These are phyloP conservation scores for Pichia thaimueangensis DNA, from an alignment of 805 yeast species.

Conservation along the genomic window DNA sequence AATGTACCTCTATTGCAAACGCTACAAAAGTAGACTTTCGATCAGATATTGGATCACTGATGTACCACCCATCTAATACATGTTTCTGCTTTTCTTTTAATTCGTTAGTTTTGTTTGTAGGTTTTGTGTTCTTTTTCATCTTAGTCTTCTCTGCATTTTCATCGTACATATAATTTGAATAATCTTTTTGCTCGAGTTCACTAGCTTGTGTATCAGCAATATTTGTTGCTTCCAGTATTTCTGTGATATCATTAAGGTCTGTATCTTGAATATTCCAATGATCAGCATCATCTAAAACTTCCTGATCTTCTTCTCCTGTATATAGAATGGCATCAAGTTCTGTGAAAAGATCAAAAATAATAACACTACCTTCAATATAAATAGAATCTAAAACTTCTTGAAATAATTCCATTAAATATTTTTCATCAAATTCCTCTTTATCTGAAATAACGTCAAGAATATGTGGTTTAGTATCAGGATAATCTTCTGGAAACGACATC, in stretches of 20 bases:
- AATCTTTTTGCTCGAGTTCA: slow-evolving; percentile 8
- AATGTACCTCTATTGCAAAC: slow-evolving; percentile 53
- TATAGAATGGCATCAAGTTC: slow-evolving; percentile 55
- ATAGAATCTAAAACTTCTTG: slow-evolving; percentile 47
- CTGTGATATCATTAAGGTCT: slow-evolving; percentile 3
- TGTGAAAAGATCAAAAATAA: slow-evolving; percentile 69
- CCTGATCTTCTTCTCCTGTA: slow-evolving; percentile 28
- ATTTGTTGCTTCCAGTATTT: neutral
- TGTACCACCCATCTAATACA: slow-evolving; percentile 65
- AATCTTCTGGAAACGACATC: slow-evolving; percentile 61
- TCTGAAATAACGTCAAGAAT: slow-evolving; percentile 46
- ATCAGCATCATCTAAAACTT: slow-evolving; percentile 18
- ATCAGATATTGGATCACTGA: slow-evolving; percentile 73
- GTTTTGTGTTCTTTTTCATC: neutral
- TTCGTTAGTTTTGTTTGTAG: neutral
- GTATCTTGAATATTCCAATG: slow-evolving; percentile 20
- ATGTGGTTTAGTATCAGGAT: slow-evolving; percentile 63
- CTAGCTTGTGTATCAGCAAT: slow-evolving; percentile 3
- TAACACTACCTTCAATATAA: slow-evolving; percentile 58
- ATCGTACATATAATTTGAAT: slow-evolving; percentile 20
- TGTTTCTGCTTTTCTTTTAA: slow-evolving; percentile 26
- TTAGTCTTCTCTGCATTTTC: slow-evolving; percentile 22
- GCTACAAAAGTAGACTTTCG: slow-evolving; percentile 83
- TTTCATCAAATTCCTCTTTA: slow-evolving; percentile 33
- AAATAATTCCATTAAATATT: slow-evolving; percentile 42